A percentile compares a stretch with the other conserved stretches of the same genome.
Evolutionary conservation across 106 monocot species (phyloP).

Genomic region (Xerophyta viscosa): DNA sequence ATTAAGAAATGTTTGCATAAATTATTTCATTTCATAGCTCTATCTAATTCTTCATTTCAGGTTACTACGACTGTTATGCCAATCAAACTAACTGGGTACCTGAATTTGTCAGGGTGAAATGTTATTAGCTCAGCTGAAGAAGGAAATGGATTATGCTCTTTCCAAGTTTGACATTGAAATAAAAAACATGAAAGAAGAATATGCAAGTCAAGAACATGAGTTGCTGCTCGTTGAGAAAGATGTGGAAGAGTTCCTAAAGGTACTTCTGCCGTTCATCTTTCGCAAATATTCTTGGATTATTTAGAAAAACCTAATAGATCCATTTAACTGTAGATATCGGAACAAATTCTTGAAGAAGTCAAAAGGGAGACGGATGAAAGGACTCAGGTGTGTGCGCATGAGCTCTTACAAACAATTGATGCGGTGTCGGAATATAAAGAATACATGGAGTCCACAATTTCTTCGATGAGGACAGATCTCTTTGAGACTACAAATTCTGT

Average conservation of each 20-base stretch:
- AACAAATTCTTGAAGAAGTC: conserved; percentile 31
- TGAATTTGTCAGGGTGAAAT: conserved; percentile 31
- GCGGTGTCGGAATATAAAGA: conserved; percentile 53
- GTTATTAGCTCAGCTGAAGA: conserved; percentile 26
- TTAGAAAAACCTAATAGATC: not conserved
- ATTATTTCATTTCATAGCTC: no score
- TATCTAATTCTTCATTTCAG: no score
- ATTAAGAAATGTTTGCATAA: no score
- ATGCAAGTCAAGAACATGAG: conserved; percentile 26
- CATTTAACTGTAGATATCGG: conserved; percentile 33
- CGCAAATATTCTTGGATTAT: no score
- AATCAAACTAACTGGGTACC: no score
- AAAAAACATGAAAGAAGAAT: conserved; percentile 25
- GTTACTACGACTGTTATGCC: no score
- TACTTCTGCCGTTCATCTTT: conserved; percentile 1
- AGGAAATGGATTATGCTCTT: conserved; percentile 48
- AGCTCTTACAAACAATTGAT: conserved; percentile 53
- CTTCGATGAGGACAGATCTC: conserved; percentile 30
- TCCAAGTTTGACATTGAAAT: conserved; percentile 41
- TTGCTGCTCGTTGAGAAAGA: conserved; percentile 47
- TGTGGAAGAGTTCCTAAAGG: conserved; percentile 57
- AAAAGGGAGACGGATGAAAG: conserved; percentile 37
- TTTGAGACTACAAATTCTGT: conserved; percentile 23
- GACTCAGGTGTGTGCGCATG: conserved; percentile 42
- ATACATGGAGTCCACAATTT: conserved; percentile 33